Conservation (phyloP, 75 land plant genomes). For the Chamaecyparis obtusa region DNA sequence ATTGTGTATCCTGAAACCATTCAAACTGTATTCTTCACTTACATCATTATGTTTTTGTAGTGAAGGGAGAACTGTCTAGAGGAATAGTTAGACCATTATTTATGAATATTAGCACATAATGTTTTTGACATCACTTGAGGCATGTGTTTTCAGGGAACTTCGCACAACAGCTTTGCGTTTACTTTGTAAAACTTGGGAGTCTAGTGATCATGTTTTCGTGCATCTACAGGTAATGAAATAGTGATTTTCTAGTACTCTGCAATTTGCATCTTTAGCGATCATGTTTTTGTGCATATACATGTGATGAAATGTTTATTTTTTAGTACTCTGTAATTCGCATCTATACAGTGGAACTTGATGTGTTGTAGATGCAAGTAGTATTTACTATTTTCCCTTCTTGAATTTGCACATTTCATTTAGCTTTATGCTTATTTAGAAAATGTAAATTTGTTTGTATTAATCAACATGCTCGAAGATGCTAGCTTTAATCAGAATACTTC, state of each 20-base stretch:
- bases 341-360: not conserved
- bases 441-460: not conserved
- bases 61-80: not conserved
- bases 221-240: conserved; percentile 58
- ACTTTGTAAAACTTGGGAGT: conserved; percentile 78
- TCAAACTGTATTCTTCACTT: not conserved
- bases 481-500: no score
- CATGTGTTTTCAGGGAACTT: conserved; percentile 39
- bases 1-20: not conserved
- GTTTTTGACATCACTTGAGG: not conserved
- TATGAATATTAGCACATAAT: not conserved
- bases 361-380: not conserved
- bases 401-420: not conserved
- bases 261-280: conserved; percentile 27
- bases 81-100: not conserved
- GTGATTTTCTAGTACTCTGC: not conserved
- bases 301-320: conserved; percentile 26
- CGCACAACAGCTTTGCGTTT: conserved; percentile 66
- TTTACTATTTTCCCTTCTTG: not conserved
- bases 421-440: not conserved
- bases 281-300: conserved; percentile 64
- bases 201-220: conserved; percentile 58
- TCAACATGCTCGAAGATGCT: no score
- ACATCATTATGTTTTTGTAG: not conserved
- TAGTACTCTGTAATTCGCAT: not conserved